Conservation (phyloP, 768 basidiomycete genomes). For the Phaeotremella skinneri region DNA sequence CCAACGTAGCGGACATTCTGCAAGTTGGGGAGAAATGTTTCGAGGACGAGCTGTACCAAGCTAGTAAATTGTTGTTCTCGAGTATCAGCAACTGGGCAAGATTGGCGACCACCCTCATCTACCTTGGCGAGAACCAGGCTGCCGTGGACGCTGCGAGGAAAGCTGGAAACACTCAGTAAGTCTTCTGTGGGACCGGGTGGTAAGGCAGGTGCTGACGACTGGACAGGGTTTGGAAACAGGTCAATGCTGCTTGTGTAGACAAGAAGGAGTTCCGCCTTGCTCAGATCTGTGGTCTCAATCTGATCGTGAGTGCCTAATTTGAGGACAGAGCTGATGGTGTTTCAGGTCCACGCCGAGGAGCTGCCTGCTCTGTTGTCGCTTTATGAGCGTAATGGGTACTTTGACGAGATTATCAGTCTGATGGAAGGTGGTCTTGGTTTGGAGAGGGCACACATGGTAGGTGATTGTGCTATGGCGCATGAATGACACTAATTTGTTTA, state of each 20-base stretch:
- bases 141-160: constrained; percentile 99
- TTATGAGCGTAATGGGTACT: constrained; percentile 88
- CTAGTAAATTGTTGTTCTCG: constrained; percentile 88
- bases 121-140: constrained; percentile 94
- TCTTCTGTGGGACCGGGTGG: constrained; percentile 15
- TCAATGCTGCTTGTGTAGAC: constrained; percentile 96
- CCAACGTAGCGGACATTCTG: constrained; percentile 94
- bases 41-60: constrained; percentile 95
- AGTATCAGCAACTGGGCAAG: constrained; percentile 99
- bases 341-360: constrained; percentile 43
- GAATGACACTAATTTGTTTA: not conserved
- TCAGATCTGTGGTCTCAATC: constrained; percentile 97
- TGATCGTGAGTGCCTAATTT: constrained; percentile 73
- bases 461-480: not conserved
- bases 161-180: constrained; percentile 95
- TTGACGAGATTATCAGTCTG: constrained; percentile 86
- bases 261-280: constrained; percentile 96
- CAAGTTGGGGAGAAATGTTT: constrained; percentile 99
- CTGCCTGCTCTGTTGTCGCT: constrained; percentile 64
- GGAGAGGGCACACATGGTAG: constrained; percentile 81
- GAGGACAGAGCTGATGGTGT: not conserved
- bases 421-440: constrained; percentile 93
- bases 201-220: not conserved
- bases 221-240: constrained; percentile 96
- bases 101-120: constrained; percentile 95